These are phyloP conservation scores for Ceratocystis lukuohia DNA, from an alignment of 2,329 filamentous ascomycete genomes.

Conservation along the genomic window DNA sequence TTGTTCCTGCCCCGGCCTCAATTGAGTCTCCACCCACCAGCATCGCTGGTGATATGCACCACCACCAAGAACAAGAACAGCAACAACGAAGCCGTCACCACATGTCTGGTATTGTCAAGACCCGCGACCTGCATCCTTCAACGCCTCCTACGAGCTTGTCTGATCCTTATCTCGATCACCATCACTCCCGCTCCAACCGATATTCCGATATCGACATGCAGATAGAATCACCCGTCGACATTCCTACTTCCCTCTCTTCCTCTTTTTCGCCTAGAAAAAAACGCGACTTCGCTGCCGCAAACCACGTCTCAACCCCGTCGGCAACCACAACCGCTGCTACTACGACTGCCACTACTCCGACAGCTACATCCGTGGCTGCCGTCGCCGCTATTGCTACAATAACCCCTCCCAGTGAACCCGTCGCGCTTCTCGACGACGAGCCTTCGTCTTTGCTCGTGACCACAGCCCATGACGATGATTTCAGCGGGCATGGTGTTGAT, in stretches of 20 bases:
- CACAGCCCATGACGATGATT: conserved; percentile 32
- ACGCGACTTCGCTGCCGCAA: background rate
- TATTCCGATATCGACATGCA: background rate
- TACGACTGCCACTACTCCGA: background rate
- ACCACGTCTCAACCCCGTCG: background rate
- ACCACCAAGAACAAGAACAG: background rate
- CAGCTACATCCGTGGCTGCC: background rate
- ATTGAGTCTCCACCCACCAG: conserved; percentile 18
- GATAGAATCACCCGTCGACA: background rate
- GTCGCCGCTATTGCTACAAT: conserved; percentile 5
- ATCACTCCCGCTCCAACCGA: background rate
- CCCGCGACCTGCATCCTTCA: conserved; percentile 1
- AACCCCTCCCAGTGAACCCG: conserved; percentile 16
- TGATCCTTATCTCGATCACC: background rate
- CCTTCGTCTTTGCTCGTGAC: conserved; percentile 28
- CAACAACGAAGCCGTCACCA: too few relatives aligned
- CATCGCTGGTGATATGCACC: conserved; percentile 10
- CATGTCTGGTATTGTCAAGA: background rate
- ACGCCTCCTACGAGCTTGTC: conserved; percentile 3
- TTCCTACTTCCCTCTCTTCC: background rate
- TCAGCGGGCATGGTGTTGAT: conserved; percentile 33
- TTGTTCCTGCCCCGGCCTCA: background rate
- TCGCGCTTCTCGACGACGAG: conserved; percentile 13
- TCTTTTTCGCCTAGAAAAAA: background rate
- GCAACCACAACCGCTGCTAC: background rate